Base-by-base conservation (phyloP, 1,284 basidiomycete species). In the Ustilago trichophora region DNA sequence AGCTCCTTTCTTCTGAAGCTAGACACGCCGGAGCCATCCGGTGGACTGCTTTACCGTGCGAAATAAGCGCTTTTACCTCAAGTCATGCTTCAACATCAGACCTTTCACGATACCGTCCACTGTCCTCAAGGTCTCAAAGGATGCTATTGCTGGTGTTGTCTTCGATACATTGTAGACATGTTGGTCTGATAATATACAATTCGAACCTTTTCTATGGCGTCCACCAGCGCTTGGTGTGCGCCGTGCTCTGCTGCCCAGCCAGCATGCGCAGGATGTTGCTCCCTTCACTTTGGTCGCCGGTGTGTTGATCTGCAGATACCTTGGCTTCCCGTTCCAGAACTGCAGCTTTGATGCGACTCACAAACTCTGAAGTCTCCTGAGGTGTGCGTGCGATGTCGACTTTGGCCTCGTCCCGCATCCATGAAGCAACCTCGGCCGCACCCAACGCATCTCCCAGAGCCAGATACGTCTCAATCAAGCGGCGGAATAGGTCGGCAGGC, bases 381-480 rank as follows among this genome's bases (percentile, higher is more conserved):
- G 29, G 19, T 1, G 34, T 38, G 9, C 31, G 31, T 4, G 34
- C 59, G 1, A 69, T 25, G 12, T 58, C 55, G 10, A 64, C 35
- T 16, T 55, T 47, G n/a, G 59, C 66, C 34, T 69, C 66, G 41
- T 69, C 66, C 25, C 66, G 59, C 66, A 69, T 69, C 66, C 66
- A 69, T 7, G 52, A 58, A 26, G 66, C 66, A 26, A 64, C 55
- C 32, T 69, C 66, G 16, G 59, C 66, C 7, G 66, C 66, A 9
- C 66, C 66, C 15, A 45, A 41, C 0, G 29, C 43, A n/a, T 69
- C 66, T 3, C 51, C 66, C 3, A 63, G 26, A 13, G 38, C 48
- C 26, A 69, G 19, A 21, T 69, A 69, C 0, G 59, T 35, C 42
- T 69, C 59, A 13, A 64, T 59, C 15, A 69, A 15, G 7, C 55